These are phyloP conservation scores for Mortierella sp. DNA, from an alignment of 371 early-diverging fungal species.

Conservation along the genomic window DNA sequence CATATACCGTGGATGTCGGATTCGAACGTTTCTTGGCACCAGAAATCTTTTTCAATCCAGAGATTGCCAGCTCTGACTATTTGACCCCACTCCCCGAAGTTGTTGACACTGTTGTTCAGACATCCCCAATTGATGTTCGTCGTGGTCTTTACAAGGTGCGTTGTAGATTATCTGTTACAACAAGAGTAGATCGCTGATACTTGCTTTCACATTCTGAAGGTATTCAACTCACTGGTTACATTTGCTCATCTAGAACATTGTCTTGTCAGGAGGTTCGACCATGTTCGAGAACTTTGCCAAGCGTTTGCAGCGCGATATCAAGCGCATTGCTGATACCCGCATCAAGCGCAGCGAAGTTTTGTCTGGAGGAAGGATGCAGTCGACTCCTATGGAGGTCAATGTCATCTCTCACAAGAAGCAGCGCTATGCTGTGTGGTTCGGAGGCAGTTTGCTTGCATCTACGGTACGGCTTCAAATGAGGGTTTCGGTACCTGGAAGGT, in stretches of 20 bases:
- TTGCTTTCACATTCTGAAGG: background rate
- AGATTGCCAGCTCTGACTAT: constrained; percentile 96
- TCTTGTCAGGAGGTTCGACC: constrained; percentile 97
- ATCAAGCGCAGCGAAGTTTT: constrained; percentile 78
- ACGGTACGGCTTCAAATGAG: constrained; percentile 70
- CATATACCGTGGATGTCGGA: constrained; percentile 95
- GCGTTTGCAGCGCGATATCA: constrained; percentile 95
- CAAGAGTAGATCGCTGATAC: background rate
- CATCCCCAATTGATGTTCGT: constrained; percentile 96
- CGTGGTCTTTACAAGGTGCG: constrained; percentile 95
- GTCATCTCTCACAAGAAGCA: constrained; percentile 98
- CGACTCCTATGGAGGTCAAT: constrained; percentile 93
- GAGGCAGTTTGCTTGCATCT: constrained; percentile 93
- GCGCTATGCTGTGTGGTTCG: constrained; percentile 98
- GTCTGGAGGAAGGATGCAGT: constrained; percentile 76
- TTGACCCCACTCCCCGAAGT: constrained; percentile 95
- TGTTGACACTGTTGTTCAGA: constrained; percentile 96
- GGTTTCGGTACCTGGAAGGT: background rate
- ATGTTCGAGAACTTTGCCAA: constrained; percentile 98
- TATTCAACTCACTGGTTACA: background rate
- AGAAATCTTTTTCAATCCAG: constrained; percentile 98
- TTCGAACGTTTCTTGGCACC: constrained; percentile 98
- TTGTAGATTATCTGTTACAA: background rate
- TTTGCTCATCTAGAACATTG: constrained; percentile 84
- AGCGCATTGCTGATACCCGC: constrained; percentile 89